Percentiles rank a stretch among this genome's conserved stretches.
These are phyloP conservation scores for Aureobasidium melanogenum DNA, from an alignment of 2,329 filamentous ascomycete genomes.

Conservation along the genomic window DNA sequence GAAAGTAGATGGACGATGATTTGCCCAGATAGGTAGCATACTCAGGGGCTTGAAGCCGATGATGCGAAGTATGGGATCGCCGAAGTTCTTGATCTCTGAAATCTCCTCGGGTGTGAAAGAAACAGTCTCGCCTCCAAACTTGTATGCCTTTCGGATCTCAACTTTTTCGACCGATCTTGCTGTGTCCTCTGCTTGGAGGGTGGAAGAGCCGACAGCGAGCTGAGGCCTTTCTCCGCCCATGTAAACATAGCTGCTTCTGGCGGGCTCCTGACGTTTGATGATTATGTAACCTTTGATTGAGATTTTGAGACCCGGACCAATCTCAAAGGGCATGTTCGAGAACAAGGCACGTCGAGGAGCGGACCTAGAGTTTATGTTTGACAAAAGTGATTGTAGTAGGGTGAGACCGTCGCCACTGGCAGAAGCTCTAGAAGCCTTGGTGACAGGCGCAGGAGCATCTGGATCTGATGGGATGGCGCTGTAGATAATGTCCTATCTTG, in stretches of 20 bases:
- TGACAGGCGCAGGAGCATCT: constrained; percentile 51
- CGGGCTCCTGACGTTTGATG: constrained; percentile 72
- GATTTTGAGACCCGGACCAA: constrained; percentile 75
- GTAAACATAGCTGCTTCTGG: constrained; percentile 80
- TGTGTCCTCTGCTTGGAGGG: constrained; percentile 68
- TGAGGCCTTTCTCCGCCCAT: constrained; percentile 77
- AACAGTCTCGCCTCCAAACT: constrained; percentile 86
- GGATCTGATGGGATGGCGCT: constrained; percentile 61
- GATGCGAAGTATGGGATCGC: constrained; percentile 72
- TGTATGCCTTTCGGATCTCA: constrained; percentile 87
- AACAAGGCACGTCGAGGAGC: constrained; percentile 79
- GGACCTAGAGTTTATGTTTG: constrained; percentile 85
- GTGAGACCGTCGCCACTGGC: constrained; percentile 67
- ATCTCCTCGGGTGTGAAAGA: constrained; percentile 80
- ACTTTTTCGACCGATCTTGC: constrained; percentile 66
- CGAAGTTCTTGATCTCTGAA: constrained; percentile 67
- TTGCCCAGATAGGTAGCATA: constrained; percentile 72
- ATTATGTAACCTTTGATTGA: constrained; percentile 91
- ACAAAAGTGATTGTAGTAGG: constrained; percentile 69
- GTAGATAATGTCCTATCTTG: constrained; percentile 75
- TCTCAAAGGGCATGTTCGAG: constrained; percentile 75
- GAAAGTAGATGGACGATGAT: constrained; percentile 77
- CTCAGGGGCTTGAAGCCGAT: constrained; percentile 86
- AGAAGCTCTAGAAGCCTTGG: constrained; percentile 49
- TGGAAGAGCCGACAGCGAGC: constrained; percentile 66